Conservation (phyloP, 106 monocot species). For the Apostasia ramifera region DNA sequence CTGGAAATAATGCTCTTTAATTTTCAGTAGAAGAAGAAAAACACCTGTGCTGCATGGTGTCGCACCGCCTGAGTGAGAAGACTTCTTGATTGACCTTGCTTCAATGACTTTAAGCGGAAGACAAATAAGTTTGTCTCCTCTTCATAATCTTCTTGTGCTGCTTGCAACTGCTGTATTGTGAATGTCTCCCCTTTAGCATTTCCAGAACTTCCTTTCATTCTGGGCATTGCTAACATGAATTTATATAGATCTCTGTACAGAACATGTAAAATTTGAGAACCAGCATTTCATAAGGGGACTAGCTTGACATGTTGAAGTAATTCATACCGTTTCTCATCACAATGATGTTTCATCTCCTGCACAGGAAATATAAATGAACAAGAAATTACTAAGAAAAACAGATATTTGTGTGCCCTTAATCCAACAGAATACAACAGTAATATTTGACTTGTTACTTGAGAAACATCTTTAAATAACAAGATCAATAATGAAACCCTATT, state of each 20-base stretch:
- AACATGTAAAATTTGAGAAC: conserved; percentile 4
- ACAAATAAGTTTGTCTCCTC: conserved; percentile 31
- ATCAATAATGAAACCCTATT: no score
- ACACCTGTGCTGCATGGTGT: conserved; percentile 51
- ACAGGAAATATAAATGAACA: conserved; percentile 10
- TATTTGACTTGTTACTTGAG: no score
- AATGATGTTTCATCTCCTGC: conserved; percentile 56
- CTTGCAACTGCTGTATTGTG: conserved; percentile 31
- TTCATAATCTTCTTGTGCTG: conserved; percentile 35
- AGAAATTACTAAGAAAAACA: background rate
- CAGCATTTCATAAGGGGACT: background rate
- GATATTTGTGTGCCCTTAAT: no score
- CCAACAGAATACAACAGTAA: no score
- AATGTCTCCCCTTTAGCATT: conserved; percentile 24
- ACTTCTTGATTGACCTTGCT: conserved; percentile 47
- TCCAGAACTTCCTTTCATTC: conserved; percentile 27
- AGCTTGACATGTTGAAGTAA: background rate
- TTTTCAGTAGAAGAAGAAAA: background rate
- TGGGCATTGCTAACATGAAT: conserved; percentile 17
- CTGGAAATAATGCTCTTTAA: conserved; percentile 3
- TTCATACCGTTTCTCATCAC: conserved; percentile 49
- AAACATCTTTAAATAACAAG: no score
- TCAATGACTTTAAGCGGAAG: conserved; percentile 53
- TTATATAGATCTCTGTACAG: conserved; percentile 29
- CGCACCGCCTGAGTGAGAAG: conserved; percentile 51